Percentiles rank a stretch among this genome's conserved stretches.
These are phyloP conservation scores for Torrubiella hemipterigena DNA, from an alignment of 2,329 filamentous ascomycete genomes.

Conservation along the genomic window DNA sequence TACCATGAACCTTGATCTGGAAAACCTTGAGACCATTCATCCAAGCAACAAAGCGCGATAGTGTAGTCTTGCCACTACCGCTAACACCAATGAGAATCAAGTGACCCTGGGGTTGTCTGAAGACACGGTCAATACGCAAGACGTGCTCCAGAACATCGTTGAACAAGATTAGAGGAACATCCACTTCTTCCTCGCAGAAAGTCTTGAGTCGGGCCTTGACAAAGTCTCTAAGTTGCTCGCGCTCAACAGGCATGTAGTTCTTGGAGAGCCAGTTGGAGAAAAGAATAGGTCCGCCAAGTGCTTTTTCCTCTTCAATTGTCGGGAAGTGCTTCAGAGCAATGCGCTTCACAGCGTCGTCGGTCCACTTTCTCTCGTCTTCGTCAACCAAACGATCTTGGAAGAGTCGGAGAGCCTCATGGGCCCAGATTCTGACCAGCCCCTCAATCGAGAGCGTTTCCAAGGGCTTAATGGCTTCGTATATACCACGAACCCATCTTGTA, in stretches of 20 bases:
- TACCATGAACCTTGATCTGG: conserved; percentile 99
- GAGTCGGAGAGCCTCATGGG: conserved; percentile 86
- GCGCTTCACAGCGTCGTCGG: conserved; percentile 71
- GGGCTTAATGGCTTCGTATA: conserved; percentile 93
- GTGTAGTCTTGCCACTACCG: conserved; percentile 93
- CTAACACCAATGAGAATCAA: conserved; percentile 97
- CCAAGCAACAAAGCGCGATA: conserved; percentile 97
- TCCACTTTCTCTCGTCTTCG: conserved; percentile 93
- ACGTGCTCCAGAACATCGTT: conserved; percentile 98
- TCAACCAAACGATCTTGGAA: conserved; percentile 96
- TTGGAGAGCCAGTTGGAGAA: conserved; percentile 99
- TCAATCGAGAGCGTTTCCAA: conserved; percentile 81
- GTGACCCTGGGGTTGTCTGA: conserved; percentile 95
- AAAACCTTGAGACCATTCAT: conserved; percentile 99
- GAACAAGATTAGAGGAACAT: conserved; percentile 97
- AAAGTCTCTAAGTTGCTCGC: conserved; percentile 89
- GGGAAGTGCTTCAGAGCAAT: conserved; percentile 91
- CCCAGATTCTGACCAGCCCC: conserved; percentile 92
- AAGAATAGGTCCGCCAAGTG: conserved; percentile 82
- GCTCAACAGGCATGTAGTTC: conserved; percentile 93
- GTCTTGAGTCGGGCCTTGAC: conserved; percentile 95
- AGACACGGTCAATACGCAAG: conserved; percentile 93
- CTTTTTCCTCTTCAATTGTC: conserved; percentile 81
- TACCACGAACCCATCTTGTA: conserved; percentile 91
- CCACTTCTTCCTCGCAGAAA: conserved; percentile 98